Base-by-base conservation (phyloP, 164 flowering plant species). In the Sedum album region DNA sequence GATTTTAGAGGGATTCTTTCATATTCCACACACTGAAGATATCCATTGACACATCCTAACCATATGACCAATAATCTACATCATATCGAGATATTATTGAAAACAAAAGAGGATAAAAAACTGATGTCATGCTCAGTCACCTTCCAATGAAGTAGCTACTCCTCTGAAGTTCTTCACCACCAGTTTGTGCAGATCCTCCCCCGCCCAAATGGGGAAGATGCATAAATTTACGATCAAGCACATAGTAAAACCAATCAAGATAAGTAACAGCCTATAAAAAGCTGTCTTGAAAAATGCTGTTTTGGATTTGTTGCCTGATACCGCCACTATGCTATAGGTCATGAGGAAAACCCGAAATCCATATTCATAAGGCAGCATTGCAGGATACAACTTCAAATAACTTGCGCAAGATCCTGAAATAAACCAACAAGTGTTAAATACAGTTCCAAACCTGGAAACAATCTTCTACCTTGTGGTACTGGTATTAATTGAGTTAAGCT, bases 161-260 rank as follows among this genome's bases (percentile, higher is more conserved):
- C 81, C 82, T 39, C 9, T 66, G 77, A 93, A 89, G 73, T 93
- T 93, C 72, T 89, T 89, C 10, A 77, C 91, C 68, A 93, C 91
- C 81, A 86, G 74, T 51, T 86, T 85, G 76, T 93, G 98, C 66
- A 93, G 76, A 76, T 89, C 96, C 70, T 89, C 94, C 0, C 98
- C 98, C 0, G 98, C 81, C 98, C 98, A 93, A 11, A 89, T 89
- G 41, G 98, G 98, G 69, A 75, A 91, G 23, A 93, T 77, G 44
- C 77, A 83, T 26, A 86, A 80, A 67, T 88, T 93, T 21, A 91
- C 78, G 53, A 76, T 73, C 73, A 89, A 74, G 68, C 82, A 63
- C 46, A 89, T 80, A 41, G 73, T 80, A 35, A 94, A 96, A 69
- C 98, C 97, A 33, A 86, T 38, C 17, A 73, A 91, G 72, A 93